phyloP scores from a whole-genome alignment of 257 asterid species.

The Coffea canephora region DNA sequence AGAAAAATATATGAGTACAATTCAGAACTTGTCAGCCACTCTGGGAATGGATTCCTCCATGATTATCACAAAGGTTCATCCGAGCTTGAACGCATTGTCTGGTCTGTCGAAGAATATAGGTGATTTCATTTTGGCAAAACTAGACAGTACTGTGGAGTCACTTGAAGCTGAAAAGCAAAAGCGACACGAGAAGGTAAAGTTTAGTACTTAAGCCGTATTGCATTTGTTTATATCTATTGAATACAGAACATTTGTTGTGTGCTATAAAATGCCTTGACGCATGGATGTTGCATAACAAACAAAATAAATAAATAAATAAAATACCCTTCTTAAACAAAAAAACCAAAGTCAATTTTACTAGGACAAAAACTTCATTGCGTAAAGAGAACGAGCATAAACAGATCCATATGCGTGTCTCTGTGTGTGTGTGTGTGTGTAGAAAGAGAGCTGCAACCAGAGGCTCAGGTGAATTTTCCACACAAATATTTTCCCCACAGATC shows the following conservation, averaged over 20 bases:
- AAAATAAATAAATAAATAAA: not conserved
- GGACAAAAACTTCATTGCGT: not conserved
- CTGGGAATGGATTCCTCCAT: conserved; percentile 89
- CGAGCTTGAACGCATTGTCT: conserved; percentile 88
- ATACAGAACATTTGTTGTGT: not conserved
- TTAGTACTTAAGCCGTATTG: not conserved
- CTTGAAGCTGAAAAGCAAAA: conserved; percentile 76
- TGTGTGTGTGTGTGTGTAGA: no score
- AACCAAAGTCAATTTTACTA: not conserved
- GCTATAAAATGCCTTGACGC: not conserved
- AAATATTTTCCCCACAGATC: not conserved
- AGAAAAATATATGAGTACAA: conserved; percentile 65
- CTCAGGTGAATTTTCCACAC: not conserved
- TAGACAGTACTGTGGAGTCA: conserved; percentile 66
- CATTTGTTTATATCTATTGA: not conserved
- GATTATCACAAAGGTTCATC: conserved; percentile 94
- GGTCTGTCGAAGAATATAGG: conserved; percentile 93
- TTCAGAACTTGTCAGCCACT: conserved; percentile 60
- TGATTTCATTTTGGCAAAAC: conserved; percentile 67
- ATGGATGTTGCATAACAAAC: not conserved
- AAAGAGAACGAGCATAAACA: not conserved
- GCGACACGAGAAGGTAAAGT: conserved; percentile 71
- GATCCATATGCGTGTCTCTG: not conserved
- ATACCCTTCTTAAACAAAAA: not conserved
- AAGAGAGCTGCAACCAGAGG: not conserved